Conservation (phyloP, 306 rosid genomes). For the Canavalia ensiformis region DNA sequence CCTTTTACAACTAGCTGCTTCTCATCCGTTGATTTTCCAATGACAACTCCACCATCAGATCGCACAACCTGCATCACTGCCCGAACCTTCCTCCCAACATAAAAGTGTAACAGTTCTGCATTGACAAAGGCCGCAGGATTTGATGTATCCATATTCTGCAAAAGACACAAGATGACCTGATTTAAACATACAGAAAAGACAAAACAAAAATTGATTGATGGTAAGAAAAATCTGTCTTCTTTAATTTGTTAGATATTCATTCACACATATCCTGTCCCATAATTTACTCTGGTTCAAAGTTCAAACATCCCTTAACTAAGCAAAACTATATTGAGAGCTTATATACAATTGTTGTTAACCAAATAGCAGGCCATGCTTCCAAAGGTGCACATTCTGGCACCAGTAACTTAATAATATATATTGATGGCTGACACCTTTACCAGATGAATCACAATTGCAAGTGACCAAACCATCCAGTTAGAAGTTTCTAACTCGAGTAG, state of each 20-base stretch:
- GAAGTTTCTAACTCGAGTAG: not conserved
- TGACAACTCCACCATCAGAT: slow-evolving; percentile 62
- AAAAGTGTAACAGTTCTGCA: slow-evolving; percentile 66
- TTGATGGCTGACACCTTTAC: not conserved
- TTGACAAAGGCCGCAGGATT: slow-evolving; percentile 86
- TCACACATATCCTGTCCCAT: slow-evolving; percentile 6
- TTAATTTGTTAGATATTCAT: slow-evolving; percentile 13
- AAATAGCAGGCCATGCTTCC: not conserved
- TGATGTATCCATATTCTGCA: slow-evolving; percentile 81
- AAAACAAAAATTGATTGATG: not conserved
- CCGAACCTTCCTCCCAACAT: slow-evolving; percentile 80
- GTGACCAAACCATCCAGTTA: not conserved
- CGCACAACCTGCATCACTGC: slow-evolving; percentile 75
- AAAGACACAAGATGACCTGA: slow-evolving; percentile 34
- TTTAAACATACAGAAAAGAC: not conserved
- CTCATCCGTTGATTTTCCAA: slow-evolving; percentile 86
- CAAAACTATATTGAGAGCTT: slow-evolving; percentile 14
- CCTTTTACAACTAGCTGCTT: slow-evolving; percentile 73
- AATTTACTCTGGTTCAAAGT: slow-evolving; percentile 19
- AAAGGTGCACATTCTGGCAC: slow-evolving; percentile 15
- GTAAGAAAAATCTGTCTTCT: slow-evolving; percentile 13
- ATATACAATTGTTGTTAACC: not conserved
- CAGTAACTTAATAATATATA: slow-evolving; percentile 1
- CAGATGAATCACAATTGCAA: not conserved
- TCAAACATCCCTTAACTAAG: slow-evolving; percentile 16